Evolutionary conservation across 1,284 basidiomycete species (phyloP), one percentile per base, ranked within the genome.

Genomic region (Puccinia polysora): DNA sequence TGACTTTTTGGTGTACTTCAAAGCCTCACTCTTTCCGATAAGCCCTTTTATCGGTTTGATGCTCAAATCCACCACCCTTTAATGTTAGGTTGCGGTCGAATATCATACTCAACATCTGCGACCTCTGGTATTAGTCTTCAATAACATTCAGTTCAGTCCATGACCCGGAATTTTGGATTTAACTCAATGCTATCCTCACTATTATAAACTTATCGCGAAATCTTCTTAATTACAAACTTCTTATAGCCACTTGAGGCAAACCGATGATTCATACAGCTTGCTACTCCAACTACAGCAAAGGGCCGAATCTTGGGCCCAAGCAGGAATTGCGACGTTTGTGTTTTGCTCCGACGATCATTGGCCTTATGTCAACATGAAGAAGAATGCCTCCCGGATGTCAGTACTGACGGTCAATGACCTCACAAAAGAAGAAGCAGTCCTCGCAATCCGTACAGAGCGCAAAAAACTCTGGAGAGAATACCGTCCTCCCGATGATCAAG

Each of bases 311-410:
- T 72, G 69, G 69, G 45, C 69, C 0, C 69, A 72, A 45, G 69
- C 69, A 28, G 69, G 69, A 6, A 72, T 72, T n/a, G 36, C 56
- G 30, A 72, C 69, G 38, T 53, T 72, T 25, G 56, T 72, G 15
- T 72, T 72, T 45, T 62, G 47, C 47, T 72, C 69, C n/a, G 69
- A 72, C 43, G 69, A 72, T 50, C 69, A 63, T 52, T 72, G 69
- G 69, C 69, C 69, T 30, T 72, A 72, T 28, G 34, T 49, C 0
- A 34, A 18, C 25, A 15, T 72, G 38, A 59, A 60, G 20, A 72
- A 64, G 25, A 63, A 63, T 14, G 69, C 59, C 1, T 63, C 69
- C 18, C 20, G 69, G 40, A 72, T 72, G 69, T 63, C 58, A 40
- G 52, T 64, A 2, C 23, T 72, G 52, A 63, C 60, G 10, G 52